Evolutionary conservation across 805 yeast genomes (phyloP), one percentile per base, ranked within the genome.

Genomic region (Kodamaea nitidulidarum): DNA sequence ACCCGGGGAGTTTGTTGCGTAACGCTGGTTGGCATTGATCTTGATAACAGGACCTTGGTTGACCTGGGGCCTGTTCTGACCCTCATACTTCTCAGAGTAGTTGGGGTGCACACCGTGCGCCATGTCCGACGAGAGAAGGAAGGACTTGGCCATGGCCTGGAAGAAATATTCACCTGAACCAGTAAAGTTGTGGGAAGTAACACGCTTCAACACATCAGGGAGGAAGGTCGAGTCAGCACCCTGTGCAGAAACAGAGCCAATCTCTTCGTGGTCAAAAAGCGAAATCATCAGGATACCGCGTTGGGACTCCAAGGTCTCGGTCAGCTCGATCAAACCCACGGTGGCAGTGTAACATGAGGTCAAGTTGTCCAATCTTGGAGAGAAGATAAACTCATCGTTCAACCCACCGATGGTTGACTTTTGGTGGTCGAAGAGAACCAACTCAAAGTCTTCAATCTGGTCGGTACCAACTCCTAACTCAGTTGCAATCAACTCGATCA

Each of bases 51-150:
- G 96, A 5, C 98, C 98, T 25, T 71, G 70, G 54, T 95, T 95
- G 44, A 91, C 65, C 37, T 72, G 71, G 1, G 98, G 98, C 47
- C 78, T 76, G 60, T 91, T 95, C 44, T 75, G 67, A 15, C 76
- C 57, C 57, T 93, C 98, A 62, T 93, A 84, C 50, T 76, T 76
- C 38, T 73, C 75, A 4, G 76, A 65, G 60, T 91, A 91, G 61
- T 91, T 91, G 42, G 98, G 98, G 60, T 91, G 96, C 27, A 91
- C 84, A 22, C 96, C 98, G 58, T 91, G 98, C 1, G 98, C 96
- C 80, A 88, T 93, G 60, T 91, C 98, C 0, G 96, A 86, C 0
- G 97, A 90, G 32, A 93, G 61, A 50, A 91, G 74, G 61, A 93
- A 90, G 1, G 97, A 88, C 57, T 81, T 82, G 7, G 90, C 73